Evolutionary conservation across 768 basidiomycete species (phyloP), one percentile per base, ranked within the genome.

Genomic region (Nevesoporus exiguus): DNA sequence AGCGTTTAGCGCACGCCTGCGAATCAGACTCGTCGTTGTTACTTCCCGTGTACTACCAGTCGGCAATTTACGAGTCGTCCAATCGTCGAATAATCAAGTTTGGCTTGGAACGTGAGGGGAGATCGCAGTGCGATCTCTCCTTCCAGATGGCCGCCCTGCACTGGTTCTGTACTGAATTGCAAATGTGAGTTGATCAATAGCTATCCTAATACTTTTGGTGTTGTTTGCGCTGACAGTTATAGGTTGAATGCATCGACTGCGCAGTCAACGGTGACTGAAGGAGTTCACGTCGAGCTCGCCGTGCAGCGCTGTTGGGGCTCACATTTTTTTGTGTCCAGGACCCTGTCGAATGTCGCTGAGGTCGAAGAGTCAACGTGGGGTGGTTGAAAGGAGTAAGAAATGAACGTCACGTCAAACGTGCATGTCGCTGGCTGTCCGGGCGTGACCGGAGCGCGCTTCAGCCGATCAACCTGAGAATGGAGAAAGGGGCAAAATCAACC

Each of bases 121-220:
- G 15, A 54, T 42, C 51, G 41, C 57, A 54, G 52, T 39, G 33
- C 22, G 41, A 48, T 24, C 15, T 33, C n/a, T n/a, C 24, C 29
- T 22, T 19, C 33, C 25, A 24, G 39, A 36, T 22, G 41, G 24
- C 43, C 47, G 11, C 21, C 24, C 10, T 58, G 37, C 44, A 53
- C 47, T 25, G 56, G 56, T 48, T 49, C 43, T 44, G 41, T 46
- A 44, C 21, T 43, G 40, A 46, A 60, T 68, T 61, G 56, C 54
- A 61, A 68, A 61, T 58, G 59, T 33, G 45, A 57, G 52, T 47
- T 30, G 61, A 68, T 66, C 42, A 34, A 31, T 31, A 46, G 42
- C 43, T 19, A 43, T 53, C 52, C 27, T 29, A 51, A 42, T 46
- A 27, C 17, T 47, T 61, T 34, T 29, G n/a, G 53, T 49, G 43